Evolutionary conservation across 768 basidiomycete genomes (phyloP).

Genomic region (Exsudoporus frostii): DNA sequence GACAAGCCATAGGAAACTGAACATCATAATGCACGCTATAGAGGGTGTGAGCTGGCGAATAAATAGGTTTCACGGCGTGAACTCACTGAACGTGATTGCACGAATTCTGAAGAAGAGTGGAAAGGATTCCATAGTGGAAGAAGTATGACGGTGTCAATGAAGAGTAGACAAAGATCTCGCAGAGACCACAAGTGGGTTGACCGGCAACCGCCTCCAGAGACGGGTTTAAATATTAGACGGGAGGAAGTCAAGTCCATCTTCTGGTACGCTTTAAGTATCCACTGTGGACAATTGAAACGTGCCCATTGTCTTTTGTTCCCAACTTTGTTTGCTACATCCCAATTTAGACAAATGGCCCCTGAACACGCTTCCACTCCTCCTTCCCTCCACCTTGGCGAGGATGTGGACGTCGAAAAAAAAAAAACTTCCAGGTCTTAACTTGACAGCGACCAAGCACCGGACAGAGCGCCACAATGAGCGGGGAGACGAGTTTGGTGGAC

Average conservation of each 20-base stretch:
- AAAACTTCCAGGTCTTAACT: neutral
- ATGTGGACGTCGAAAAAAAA: neutral
- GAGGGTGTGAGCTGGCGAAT: neutral
- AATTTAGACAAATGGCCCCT: constrained; percentile 17
- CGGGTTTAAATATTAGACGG: constrained; percentile 7
- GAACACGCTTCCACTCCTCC: neutral
- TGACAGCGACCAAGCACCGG: neutral
- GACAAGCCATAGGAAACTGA: constrained; percentile 48
- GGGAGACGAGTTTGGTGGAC: neutral
- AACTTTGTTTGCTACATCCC: neutral
- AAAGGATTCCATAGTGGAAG: constrained; percentile 27
- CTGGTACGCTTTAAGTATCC: constrained; percentile 7
- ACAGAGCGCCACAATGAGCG: neutral
- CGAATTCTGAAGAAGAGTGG: constrained; percentile 32
- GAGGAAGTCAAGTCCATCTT: neutral
- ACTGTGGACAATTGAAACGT: constrained; percentile 17
- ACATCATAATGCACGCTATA: constrained; percentile 41
- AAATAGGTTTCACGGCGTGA: neutral
- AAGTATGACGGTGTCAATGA: neutral
- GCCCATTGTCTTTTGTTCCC: constrained; percentile 18
- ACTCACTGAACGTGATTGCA: constrained; percentile 29
- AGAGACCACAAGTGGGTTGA: constrained; percentile 16
- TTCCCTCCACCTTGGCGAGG: neutral
- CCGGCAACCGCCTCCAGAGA: constrained; percentile 23
- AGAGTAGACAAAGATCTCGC: constrained; percentile 10